phyloP scores from a whole-genome alignment of 2,329 filamentous ascomycete species.

The Chalara sp. region DNA sequence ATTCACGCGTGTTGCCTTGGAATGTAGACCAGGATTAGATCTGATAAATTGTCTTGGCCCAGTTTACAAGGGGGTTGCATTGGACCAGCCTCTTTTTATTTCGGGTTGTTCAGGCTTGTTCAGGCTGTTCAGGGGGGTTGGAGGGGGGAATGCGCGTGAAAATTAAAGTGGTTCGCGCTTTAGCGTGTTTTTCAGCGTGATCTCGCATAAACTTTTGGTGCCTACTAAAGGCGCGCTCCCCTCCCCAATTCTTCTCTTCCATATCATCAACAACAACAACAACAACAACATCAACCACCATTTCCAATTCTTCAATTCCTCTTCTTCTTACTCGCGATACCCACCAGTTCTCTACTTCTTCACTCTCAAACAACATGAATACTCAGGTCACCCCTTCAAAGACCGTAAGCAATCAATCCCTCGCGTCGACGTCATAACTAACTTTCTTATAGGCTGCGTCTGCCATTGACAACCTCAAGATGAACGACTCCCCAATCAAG shows the following conservation, averaged over 20 bases:
- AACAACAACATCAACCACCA: slow-evolving; percentile 11
- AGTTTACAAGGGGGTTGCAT: no score
- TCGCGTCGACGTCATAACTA: slow-evolving; percentile 21
- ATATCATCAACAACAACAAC: slow-evolving; percentile 1
- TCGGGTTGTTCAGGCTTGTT: no score
- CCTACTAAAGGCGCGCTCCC: not conserved
- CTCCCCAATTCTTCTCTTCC: not conserved
- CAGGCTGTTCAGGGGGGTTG: no score
- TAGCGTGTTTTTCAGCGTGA: not conserved
- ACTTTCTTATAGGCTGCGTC: slow-evolving; percentile 63
- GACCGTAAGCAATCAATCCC: slow-evolving; percentile 47
- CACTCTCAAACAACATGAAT: slow-evolving; percentile 60
- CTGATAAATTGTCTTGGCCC: not conserved
- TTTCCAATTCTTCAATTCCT: slow-evolving; percentile 10
- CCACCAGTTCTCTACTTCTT: slow-evolving; percentile 11
- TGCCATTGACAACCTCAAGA: slow-evolving; percentile 81
- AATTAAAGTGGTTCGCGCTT: not conserved
- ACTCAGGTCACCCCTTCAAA: slow-evolving; percentile 69
- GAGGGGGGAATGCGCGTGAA: no score
- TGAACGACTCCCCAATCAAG: slow-evolving; percentile 81
- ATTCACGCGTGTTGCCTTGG: no score
- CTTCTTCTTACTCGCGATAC: slow-evolving; percentile 6
- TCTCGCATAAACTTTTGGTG: not conserved
- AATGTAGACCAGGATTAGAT: not conserved
- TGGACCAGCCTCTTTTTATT: no score